Evolutionary conservation across 2,329 filamentous ascomycete genomes (phyloP).

Genomic region (Septoria linicola): DNA sequence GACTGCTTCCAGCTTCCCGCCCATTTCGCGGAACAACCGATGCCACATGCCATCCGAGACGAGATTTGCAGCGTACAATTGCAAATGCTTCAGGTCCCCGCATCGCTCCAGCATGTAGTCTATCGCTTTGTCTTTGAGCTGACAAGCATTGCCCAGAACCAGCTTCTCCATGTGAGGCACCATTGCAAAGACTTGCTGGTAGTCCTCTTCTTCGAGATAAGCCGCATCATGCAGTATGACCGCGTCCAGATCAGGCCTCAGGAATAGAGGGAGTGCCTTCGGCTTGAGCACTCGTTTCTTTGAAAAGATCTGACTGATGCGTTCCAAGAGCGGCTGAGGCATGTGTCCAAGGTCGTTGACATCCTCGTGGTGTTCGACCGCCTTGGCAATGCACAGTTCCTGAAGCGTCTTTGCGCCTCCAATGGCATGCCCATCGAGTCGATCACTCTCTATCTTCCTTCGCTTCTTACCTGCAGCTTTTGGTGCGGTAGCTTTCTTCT

Average conservation of each 20-base stretch:
- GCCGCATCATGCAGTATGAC: constrained; percentile 63
- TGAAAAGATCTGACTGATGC: constrained; percentile 62
- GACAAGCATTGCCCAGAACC: constrained; percentile 79
- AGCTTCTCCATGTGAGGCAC: constrained; percentile 68
- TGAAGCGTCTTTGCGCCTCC: constrained; percentile 68
- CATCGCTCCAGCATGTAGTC: constrained; percentile 75
- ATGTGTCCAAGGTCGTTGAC: constrained; percentile 65
- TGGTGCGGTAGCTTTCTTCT: constrained; percentile 59
- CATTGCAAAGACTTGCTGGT: constrained; percentile 74
- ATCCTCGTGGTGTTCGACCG: constrained; percentile 62
- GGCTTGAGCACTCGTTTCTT: constrained; percentile 60
- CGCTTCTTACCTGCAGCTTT: constrained; percentile 60
- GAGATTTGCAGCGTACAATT: constrained; percentile 81
- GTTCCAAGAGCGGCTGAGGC: constrained; percentile 56
- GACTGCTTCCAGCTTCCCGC: constrained; percentile 63
- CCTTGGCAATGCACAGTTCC: constrained; percentile 63
- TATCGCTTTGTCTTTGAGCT: constrained; percentile 83
- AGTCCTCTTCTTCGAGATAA: constrained; percentile 72
- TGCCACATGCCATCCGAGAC: constrained; percentile 75
- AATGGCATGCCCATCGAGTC: constrained; percentile 71
- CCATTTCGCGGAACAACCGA: constrained; percentile 65
- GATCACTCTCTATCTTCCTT: constrained; percentile 76
- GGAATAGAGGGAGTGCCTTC: constrained; percentile 51
- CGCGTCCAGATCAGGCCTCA: constrained; percentile 53
- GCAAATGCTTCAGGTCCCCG: constrained; percentile 67